Base-by-base conservation (phyloP, 768 basidiomycete genomes). In the Boletus eberwhitei region DNA sequence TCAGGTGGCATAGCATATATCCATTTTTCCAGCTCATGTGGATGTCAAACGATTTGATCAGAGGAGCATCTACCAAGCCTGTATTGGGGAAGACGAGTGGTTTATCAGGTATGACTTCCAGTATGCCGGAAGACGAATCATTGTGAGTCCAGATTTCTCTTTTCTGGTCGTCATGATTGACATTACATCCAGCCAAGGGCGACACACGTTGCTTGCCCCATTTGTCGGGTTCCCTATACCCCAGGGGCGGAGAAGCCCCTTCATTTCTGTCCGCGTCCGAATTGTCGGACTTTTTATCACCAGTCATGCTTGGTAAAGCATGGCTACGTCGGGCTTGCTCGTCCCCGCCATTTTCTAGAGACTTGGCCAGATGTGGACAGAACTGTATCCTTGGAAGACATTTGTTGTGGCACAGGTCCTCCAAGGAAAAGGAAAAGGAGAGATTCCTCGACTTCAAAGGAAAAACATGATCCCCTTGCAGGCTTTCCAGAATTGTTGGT, bases 211-310 rank as follows among this genome's bases (percentile, higher is more conserved):
- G 71, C 76, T 0, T 86, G 84, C 50, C 12, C 38, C 9, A 59
- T 73, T 4, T 86, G 85, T 67, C 57, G 57, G 13, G 39, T 64
- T 4, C 76, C 79, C 0, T 86, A 85, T 58, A 70, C 70, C 29
- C 79, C 82, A 0, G 72, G 78, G 60, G 71, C 39, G 22, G 62
- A 38, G 44, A 64, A 24, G 52, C 61, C 79, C 8, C 81, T 81
- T 69, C 81, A 85, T 50, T 83, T 83, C 50, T 86, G 85, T 59
- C 82, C 83, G 0, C 76, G 79, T 0, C 79, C 78, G 0, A 50
- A 58, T 0, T 86, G 85, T 55, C 65, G 74, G 12, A 73, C 63
- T 5, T 75, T 71, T 8, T 85, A 77, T 54, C 85, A 86, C 60
- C 71, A 74, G 12, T 22, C 58, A 0, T 86, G 85, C 53, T 65